phyloP scores from a whole-genome alignment of 2,329 filamentous ascomycete species.

The Cytospora mali region DNA sequence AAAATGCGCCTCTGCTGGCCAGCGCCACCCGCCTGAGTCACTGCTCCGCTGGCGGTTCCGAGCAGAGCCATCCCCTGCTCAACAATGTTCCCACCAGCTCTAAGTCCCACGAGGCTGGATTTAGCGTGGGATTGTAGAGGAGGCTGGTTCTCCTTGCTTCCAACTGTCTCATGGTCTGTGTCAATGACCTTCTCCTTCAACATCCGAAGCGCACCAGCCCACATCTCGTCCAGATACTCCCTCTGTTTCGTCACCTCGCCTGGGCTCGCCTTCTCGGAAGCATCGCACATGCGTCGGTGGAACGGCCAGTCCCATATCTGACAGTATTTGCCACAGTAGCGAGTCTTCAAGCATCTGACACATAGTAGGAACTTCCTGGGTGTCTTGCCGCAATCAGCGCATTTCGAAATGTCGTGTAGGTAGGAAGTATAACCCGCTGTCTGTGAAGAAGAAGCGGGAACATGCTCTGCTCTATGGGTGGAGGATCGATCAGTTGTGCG shows the following conservation, averaged over 20 bases:
- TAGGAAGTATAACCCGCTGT: background rate
- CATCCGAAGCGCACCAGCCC: conserved; percentile 9
- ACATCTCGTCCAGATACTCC: background rate
- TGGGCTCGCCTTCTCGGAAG: background rate
- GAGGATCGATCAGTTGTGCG: background rate
- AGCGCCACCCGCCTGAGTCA: background rate
- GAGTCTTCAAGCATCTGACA: conserved; percentile 1
- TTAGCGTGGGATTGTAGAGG: background rate
- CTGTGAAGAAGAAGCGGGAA: background rate
- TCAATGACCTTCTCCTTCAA: background rate
- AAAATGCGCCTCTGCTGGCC: background rate
- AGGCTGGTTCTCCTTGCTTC: background rate
- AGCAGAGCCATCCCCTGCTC: background rate
- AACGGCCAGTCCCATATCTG: conserved; percentile 20
- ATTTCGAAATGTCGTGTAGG: background rate
- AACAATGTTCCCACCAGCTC: background rate
- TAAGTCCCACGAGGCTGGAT: background rate
- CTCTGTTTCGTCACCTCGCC: background rate
- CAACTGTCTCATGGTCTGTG: background rate
- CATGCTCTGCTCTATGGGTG: background rate
- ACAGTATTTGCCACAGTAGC: conserved; percentile 24
- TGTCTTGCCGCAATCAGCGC: conserved; percentile 8
- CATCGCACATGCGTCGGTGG: background rate
- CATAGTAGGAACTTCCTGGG: conserved; percentile 13
- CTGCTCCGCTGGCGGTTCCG: background rate